Base-by-base conservation (phyloP, 768 basidiomycete species). In the Mycena chlorophos region DNA sequence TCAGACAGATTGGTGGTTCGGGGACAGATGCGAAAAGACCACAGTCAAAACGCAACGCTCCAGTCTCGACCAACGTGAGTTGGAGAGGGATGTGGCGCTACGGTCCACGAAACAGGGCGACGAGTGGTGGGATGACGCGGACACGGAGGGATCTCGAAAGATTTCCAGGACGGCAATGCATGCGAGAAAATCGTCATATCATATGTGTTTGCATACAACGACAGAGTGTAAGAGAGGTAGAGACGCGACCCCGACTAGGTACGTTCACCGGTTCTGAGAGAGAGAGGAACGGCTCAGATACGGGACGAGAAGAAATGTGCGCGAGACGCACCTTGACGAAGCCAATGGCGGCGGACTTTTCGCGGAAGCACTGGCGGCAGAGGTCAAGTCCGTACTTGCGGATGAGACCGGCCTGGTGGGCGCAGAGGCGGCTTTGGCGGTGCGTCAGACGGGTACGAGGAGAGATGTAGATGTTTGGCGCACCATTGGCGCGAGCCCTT, bases 341-440 rank as follows among this genome's bases (percentile, higher is more conserved):
- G 57, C 94, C 94, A 66, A 97, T 97, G 57, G 89, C 88, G 65
- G 87, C 83, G 50, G 92, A 82, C 79, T 94, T 94, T 80, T 97
- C 94, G 66, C 94, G 90, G 89, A 96, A 97, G 78, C 94, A 97
- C 76, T 97, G 94, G 75, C 94, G 91, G 78, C 94, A 97, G 66
- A 97, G 88, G 78, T 96, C 93, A 64, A 96, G 86, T 55, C 94
- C 94, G 76, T 96, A 94, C 77, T 95, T 92, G 77, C 94, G 90
- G 74, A 97, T 94, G 73, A 97, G 85, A 88, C 94, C 94, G 67
- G 93, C 94, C 75, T 95, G 93, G 75, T 97, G 94, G 31, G 94
- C 91, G 68, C 94, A 97, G 68, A 93, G 90, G 70, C 94, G 94
- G 82, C 94, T 94, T 51, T 47, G 38, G 6, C n/a, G 20, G 28